These are phyloP conservation scores for Isoetes engelmannii DNA, from an alignment of 83 land plant genomes.

Conservation along the genomic window DNA sequence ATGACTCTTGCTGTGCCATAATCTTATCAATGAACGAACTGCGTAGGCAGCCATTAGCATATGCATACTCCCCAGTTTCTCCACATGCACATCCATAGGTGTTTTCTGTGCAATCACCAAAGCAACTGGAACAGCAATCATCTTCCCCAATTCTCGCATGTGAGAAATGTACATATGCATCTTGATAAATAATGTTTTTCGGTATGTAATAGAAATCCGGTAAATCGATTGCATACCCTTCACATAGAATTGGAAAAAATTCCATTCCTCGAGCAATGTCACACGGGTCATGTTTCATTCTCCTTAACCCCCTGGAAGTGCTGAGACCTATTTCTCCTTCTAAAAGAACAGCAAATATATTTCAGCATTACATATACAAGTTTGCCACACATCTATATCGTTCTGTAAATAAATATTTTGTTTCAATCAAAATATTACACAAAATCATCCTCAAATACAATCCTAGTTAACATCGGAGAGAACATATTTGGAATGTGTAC, in stretches of 20 bases:
- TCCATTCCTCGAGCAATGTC: constrained; percentile 84
- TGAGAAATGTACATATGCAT: constrained; percentile 62
- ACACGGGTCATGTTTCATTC: constrained; percentile 29
- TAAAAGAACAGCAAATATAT: too few relatives aligned
- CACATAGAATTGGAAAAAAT: constrained; percentile 47
- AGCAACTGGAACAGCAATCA: constrained; percentile 66
- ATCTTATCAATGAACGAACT: constrained; percentile 53
- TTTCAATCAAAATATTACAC: too few relatives aligned
- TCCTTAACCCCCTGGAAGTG: neutral
- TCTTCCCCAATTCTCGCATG: constrained; percentile 78
- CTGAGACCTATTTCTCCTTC: too few relatives aligned
- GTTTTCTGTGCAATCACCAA: constrained; percentile 59
- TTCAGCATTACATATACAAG: too few relatives aligned
- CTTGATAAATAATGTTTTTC: constrained; percentile 45
- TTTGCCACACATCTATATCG: too few relatives aligned
- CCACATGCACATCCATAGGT: constrained; percentile 69
- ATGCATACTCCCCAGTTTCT: constrained; percentile 70
- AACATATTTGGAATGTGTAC: too few relatives aligned
- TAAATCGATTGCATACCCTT: constrained; percentile 34
- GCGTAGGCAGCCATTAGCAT: constrained; percentile 53
- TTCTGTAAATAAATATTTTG: too few relatives aligned
- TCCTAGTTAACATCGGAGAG: too few relatives aligned
- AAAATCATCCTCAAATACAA: too few relatives aligned
- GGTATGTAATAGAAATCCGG: constrained; percentile 57
- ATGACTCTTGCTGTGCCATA: constrained; percentile 34